A percentile compares a stretch with the other conserved stretches of the same genome.
Conservation (phyloP, 768 basidiomycete species). For the Russula griseocarnosa region DNA sequence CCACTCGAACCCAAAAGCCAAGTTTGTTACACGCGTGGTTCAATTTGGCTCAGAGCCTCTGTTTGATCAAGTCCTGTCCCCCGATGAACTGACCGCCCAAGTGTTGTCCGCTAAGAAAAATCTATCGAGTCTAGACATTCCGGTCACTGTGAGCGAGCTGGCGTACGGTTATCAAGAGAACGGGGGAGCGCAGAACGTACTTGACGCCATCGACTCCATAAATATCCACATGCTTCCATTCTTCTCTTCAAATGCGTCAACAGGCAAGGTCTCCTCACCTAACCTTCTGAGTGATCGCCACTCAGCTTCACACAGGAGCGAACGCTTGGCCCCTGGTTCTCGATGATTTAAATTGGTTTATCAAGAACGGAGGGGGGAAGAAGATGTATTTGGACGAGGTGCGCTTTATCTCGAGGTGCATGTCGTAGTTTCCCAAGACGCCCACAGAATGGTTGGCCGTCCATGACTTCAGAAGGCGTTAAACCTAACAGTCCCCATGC, state of each 20-base stretch:
- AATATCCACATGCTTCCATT: constrained; percentile 72
- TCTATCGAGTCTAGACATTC: constrained; percentile 52
- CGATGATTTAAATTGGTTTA: constrained; percentile 63
- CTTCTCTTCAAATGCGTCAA: constrained; percentile 55
- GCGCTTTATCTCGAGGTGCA: constrained; percentile 18
- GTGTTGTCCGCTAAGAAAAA: constrained; percentile 48
- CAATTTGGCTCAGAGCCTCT: constrained; percentile 74
- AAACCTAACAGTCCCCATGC: constrained; percentile 62
- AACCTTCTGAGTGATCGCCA: background rate
- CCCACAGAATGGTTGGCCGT: constrained; percentile 76
- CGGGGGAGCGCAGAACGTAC: constrained; percentile 50
- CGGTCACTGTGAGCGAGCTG: constrained; percentile 54
- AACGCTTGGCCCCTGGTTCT: constrained; percentile 60
- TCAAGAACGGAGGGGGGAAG: constrained; percentile 58
- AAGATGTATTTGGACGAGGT: constrained; percentile 76
- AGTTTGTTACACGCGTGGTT: constrained; percentile 59
- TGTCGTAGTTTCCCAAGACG: background rate
- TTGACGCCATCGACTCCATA: constrained; percentile 59
- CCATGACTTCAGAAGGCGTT: constrained; percentile 54
- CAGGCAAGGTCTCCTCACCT: constrained; percentile 37
- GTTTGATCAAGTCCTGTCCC: constrained; percentile 52
- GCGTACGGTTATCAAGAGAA: constrained; percentile 44
- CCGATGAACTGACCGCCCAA: constrained; percentile 48
- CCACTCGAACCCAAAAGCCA: constrained; percentile 40
- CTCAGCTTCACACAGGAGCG: constrained; percentile 39